Base-by-base conservation (phyloP, 2,329 filamentous ascomycete genomes). In the Ceratocystis albifundus region DNA sequence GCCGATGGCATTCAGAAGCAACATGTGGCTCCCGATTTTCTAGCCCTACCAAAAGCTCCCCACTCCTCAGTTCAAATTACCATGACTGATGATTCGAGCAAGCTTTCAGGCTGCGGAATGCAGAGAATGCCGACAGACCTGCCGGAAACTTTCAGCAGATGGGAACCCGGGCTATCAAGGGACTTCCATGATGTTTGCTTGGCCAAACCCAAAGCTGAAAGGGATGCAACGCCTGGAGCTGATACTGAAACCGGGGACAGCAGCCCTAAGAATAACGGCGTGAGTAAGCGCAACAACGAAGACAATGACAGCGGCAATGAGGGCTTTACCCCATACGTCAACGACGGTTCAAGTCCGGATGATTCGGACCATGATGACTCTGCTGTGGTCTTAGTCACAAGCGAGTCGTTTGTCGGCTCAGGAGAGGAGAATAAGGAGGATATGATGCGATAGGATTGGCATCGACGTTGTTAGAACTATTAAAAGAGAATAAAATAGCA, bases 271-370 rank as follows among this genome's bases (percentile, higher is more conserved):
- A 53, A 53, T 25, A 28, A 53, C 12, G 48, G 25, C 48, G 22
- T 25, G 20, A 53, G 48, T 3, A 20, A 53, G 20, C 8, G 5
- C 8, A 8, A 53, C 20, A 15, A 53, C 22, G 48, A 25, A n/a
- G 53, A 59, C 28, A 30, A 59, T 30, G 53, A 59, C 53, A 59
- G 53, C 17, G 53, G 53, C 28, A 59, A 59, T 30, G 53, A 59
- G 22, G 53, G 53, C 4, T 10, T 59, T 28, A 59, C 53, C 6
- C 53, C 53, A 10, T 17, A 22, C 25, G 22, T 32, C 15, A 30
- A 59, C 28, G 53, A 59, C 28, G 25, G 25, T 10, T 59, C 28
- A 25, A 30, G 20, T 12, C 53, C 28, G 6, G 53, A 59, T 17
- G 53, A 59, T 17, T 59, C 53, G 12, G 53, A 59, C 12, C 53